A percentile compares a stretch with the other conserved stretches of the same genome.
Evolutionary conservation across 2,329 filamentous ascomycete genomes (phyloP).

Genomic region (Boeremia exigua): DNA sequence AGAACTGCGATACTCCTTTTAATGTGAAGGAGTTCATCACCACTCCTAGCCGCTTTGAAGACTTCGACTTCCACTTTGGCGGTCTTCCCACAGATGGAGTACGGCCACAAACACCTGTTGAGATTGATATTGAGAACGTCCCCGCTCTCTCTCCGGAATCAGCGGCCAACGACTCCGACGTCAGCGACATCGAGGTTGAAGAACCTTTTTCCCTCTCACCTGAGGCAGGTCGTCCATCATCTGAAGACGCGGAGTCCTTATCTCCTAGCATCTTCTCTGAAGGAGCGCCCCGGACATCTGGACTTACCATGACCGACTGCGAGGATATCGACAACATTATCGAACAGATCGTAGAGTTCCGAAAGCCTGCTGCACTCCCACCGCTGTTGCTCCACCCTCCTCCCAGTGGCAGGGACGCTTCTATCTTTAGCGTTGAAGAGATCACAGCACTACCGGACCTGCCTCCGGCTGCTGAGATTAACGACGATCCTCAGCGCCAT

Average conservation of each 20-base stretch:
- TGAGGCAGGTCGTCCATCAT: slow-evolving; percentile 19
- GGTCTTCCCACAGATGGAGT: slow-evolving; percentile 13
- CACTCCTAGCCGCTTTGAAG: slow-evolving; percentile 34
- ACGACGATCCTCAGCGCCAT: slow-evolving; percentile 11
- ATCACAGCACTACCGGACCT: slow-evolving; percentile 25
- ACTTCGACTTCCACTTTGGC: slow-evolving; percentile 36
- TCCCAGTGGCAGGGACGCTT: slow-evolving; percentile 23
- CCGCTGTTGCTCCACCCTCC: slow-evolving; percentile 33
- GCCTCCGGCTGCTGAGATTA: not conserved
- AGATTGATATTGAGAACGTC: slow-evolving; percentile 5
- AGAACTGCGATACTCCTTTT: slow-evolving; percentile 34
- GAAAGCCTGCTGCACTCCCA: slow-evolving; percentile 25
- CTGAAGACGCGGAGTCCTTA: not conserved
- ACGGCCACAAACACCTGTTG: slow-evolving; percentile 22
- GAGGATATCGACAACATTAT: slow-evolving; percentile 28
- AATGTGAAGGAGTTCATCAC: slow-evolving; percentile 35
- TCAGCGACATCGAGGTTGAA: slow-evolving; percentile 18
- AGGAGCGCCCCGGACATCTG: slow-evolving; percentile 1
- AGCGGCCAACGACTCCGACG: slow-evolving; percentile 11
- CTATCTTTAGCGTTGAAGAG: slow-evolving; percentile 16
- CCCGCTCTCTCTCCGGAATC: slow-evolving; percentile 10
- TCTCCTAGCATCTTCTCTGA: slow-evolving; percentile 19
- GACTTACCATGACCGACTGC: not conserved
- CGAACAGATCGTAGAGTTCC: slow-evolving; percentile 33
- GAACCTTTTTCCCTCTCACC: not conserved